Percentiles rank a stretch among this genome's conserved stretches.
phyloP scores from a whole-genome alignment of 495 filamentous ascomycete genomes.

The Penicillium macrosclerotiorum region DNA sequence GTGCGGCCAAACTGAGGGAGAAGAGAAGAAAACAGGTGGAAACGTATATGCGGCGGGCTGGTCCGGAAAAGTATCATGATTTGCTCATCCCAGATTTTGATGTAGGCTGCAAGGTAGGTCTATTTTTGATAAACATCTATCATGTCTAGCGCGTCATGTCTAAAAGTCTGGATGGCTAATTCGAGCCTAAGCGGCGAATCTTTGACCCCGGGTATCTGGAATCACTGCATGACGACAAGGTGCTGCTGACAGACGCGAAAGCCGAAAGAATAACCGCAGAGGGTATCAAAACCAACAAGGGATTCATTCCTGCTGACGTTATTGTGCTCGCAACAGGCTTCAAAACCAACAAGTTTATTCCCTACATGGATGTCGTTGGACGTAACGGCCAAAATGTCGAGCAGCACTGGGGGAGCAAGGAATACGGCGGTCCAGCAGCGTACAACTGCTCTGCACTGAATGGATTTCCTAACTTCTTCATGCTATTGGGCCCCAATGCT shows the following conservation, averaged over 20 bases:
- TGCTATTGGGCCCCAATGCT: slow-evolving; percentile 57
- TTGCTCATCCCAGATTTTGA: slow-evolving; percentile 53
- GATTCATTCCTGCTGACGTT: slow-evolving; percentile 45
- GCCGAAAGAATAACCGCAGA: slow-evolving; percentile 14
- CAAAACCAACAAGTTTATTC: slow-evolving; percentile 38
- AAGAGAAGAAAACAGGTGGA: slow-evolving; percentile 29
- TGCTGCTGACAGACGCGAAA: slow-evolving; percentile 41
- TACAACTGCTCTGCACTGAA: slow-evolving; percentile 54
- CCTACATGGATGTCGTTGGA: slow-evolving; percentile 39
- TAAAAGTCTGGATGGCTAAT: background rate
- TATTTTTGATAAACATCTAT: background rate
- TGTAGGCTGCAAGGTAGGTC: slow-evolving; percentile 49
- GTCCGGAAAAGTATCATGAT: slow-evolving; percentile 54
- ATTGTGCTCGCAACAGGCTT: slow-evolving; percentile 54
- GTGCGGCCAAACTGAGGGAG: slow-evolving; percentile 27
- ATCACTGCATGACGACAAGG: slow-evolving; percentile 22
- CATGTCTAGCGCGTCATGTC: background rate
- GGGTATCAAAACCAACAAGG: slow-evolving; percentile 23
- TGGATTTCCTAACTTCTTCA: slow-evolving; percentile 60
- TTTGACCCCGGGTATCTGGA: slow-evolving; percentile 29
- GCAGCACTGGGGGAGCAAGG: slow-evolving; percentile 43
- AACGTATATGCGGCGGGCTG: slow-evolving; percentile 41
- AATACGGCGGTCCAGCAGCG: slow-evolving; percentile 47
- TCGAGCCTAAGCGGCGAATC: slow-evolving; percentile 32
- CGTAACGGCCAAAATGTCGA: slow-evolving; percentile 33